A percentile compares a stretch with the other conserved stretches of the same genome.
Evolutionary conservation across 352 stramenopile genomes (phyloP).

Genomic region (Phytopythium delawarense): DNA sequence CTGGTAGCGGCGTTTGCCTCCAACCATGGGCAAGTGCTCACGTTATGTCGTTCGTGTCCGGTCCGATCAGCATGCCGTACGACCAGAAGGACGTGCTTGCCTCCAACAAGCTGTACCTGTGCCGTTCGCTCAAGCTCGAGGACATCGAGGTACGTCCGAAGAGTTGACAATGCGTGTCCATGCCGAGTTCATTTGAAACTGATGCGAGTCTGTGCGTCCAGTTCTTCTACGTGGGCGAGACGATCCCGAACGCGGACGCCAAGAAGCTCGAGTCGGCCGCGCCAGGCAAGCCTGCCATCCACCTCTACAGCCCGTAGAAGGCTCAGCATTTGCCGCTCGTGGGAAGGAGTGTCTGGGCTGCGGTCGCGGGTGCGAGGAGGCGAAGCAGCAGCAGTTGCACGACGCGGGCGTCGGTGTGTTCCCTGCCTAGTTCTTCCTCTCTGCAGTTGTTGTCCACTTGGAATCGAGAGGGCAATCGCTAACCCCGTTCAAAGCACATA

Average conservation of each 20-base stretch:
- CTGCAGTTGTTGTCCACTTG: not conserved
- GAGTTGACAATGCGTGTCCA: too few relatives aligned
- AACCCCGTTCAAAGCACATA: too few relatives aligned
- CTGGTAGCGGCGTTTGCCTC: not conserved
- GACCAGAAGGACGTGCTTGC: conserved; percentile 93
- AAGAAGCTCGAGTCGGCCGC: conserved; percentile 85
- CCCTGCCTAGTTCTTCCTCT: not conserved
- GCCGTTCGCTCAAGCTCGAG: conserved; percentile 86
- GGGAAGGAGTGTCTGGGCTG: not conserved
- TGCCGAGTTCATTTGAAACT: not conserved
- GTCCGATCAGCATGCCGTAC: conserved; percentile 85
- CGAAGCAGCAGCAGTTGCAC: not conserved
- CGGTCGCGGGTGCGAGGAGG: not conserved
- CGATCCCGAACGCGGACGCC: conserved; percentile 62
- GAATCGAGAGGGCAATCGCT: not conserved
- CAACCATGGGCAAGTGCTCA: not conserved
- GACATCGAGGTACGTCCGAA: conserved; percentile 53
- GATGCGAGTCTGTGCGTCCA: conserved; percentile 12
- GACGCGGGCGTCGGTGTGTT: not conserved
- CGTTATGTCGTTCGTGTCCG: conserved; percentile 4
- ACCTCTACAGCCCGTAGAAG: conserved; percentile 56
- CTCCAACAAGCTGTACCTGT: conserved; percentile 90
- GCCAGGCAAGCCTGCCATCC: conserved; percentile 80
- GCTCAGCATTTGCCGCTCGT: not conserved
- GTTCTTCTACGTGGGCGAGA: conserved; percentile 77